Conservation (phyloP, 2,329 filamentous ascomycete genomes). For the Beauveria pseudobassiana region DNA sequence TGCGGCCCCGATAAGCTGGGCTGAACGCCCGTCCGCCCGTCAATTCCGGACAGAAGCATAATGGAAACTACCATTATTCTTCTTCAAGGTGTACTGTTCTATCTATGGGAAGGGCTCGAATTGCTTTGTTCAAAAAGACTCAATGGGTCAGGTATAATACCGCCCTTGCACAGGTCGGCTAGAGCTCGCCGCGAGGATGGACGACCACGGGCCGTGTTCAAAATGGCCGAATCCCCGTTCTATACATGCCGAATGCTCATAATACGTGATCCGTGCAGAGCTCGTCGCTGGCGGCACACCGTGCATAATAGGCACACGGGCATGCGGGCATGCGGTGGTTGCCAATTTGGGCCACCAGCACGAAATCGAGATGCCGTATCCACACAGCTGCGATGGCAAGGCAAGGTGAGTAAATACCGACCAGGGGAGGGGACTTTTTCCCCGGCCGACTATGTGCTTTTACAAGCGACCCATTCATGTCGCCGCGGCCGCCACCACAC, state of each 20-base stretch:
- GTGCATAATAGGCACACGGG: neutral
- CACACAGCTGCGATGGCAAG: neutral
- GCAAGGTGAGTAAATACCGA: neutral
- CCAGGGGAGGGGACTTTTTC: neutral
- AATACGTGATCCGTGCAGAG: neutral
- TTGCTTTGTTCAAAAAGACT: no score
- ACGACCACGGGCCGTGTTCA: neutral
- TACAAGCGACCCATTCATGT: no score
- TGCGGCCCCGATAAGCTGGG: no score
- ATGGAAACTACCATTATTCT: no score
- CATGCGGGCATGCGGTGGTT: neutral
- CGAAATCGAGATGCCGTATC: neutral
- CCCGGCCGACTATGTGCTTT: neutral
- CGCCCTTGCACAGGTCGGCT: neutral
- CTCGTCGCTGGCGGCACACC: neutral
- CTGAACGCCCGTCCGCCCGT: no score
- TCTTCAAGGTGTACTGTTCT: no score
- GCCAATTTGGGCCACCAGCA: neutral
- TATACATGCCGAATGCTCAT: neutral
- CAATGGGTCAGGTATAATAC: no score
- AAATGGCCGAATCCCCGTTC: neutral
- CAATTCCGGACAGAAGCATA: no score
- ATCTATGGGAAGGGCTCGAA: no score
- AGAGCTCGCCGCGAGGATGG: neutral
- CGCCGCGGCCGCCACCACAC: no score